Conservation (phyloP, 2,329 filamentous ascomycete species). For the Penicillium janthinellum region DNA sequence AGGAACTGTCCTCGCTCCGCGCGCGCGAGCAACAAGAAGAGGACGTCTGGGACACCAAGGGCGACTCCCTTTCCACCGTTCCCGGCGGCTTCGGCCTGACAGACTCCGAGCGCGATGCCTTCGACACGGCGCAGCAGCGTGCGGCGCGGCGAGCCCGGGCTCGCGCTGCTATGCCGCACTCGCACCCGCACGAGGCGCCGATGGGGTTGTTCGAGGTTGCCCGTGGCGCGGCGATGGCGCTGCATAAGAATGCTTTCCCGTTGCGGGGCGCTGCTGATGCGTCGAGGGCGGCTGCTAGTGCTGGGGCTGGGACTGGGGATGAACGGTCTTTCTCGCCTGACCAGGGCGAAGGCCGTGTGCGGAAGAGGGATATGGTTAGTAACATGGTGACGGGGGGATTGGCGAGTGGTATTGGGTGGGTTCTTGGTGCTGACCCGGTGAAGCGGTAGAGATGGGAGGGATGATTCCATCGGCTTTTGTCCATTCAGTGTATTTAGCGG, state of each 20-base stretch:
- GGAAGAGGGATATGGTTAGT: conserved; percentile 60
- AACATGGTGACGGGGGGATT: conserved; percentile 65
- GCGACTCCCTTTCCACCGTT: conserved; percentile 46
- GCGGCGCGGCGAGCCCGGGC: conserved; percentile 35
- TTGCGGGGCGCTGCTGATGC: conserved; percentile 31
- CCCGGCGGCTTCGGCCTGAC: conserved; percentile 50
- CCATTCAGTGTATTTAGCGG: not conserved
- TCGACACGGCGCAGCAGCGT: conserved; percentile 46
- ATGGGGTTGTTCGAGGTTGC: conserved; percentile 57
- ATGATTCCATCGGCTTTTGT: not conserved
- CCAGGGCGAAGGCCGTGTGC: conserved; percentile 38
- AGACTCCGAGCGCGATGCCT: conserved; percentile 48
- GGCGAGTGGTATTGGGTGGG: conserved; percentile 66
- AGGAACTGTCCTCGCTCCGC: conserved; percentile 58
- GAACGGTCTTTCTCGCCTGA: conserved; percentile 22
- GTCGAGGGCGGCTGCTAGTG: not conserved
- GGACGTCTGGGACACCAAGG: conserved; percentile 59
- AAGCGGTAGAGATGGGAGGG: conserved; percentile 29
- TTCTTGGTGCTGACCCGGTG: conserved; percentile 57
- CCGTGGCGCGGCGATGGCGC: conserved; percentile 50
- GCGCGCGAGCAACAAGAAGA: conserved; percentile 59
- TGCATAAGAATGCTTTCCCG: conserved; percentile 53
- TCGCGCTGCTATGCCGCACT: conserved; percentile 27
- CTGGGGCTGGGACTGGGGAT: conserved; percentile 9
- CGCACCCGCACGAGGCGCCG: conserved; percentile 48